phyloP scores from a whole-genome alignment of 768 basidiomycete species.

The Collybiopsis luxurians region DNA sequence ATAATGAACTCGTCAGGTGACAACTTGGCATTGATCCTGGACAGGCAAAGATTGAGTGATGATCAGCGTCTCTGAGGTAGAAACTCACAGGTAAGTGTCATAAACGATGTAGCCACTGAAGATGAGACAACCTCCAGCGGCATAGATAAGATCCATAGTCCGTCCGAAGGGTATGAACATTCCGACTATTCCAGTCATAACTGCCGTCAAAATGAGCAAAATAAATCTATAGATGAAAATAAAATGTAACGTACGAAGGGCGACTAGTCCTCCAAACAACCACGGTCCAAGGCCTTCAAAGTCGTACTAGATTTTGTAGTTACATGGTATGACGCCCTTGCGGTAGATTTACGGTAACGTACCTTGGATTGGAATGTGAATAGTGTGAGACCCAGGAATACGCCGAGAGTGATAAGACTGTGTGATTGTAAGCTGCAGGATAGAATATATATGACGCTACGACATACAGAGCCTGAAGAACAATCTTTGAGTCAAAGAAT shows the following conservation, averaged over 20 bases:
- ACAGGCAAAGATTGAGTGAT: too few relatives aligned
- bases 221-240: not conserved
- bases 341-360: conserved; percentile 14
- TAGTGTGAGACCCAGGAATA: conserved; percentile 90
- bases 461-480: conserved; percentile 78
- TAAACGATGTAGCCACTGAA: conserved; percentile 91
- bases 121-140: conserved; percentile 73
- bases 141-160: conserved; percentile 80
- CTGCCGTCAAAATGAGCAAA: conserved; percentile 28
- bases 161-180: conserved; percentile 84
- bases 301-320: conserved; percentile 71
- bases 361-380: conserved; percentile 96
- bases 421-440: not conserved
- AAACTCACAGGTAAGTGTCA: conserved; percentile 65
- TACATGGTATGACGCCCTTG: too few relatives aligned
- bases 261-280: conserved; percentile 82
- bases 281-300: conserved; percentile 91
- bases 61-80: too few relatives aligned
- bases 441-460: not conserved
- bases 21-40: conserved; percentile 72
- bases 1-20: conserved; percentile 94
- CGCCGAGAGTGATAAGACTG: conserved; percentile 84
- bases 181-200: conserved; percentile 79
- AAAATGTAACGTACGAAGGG: conserved; percentile 52
- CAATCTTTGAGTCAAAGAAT: conserved; percentile 67